Conservation (phyloP, 2,329 filamentous ascomycete genomes). For the Talaromyces sp. region DNA sequence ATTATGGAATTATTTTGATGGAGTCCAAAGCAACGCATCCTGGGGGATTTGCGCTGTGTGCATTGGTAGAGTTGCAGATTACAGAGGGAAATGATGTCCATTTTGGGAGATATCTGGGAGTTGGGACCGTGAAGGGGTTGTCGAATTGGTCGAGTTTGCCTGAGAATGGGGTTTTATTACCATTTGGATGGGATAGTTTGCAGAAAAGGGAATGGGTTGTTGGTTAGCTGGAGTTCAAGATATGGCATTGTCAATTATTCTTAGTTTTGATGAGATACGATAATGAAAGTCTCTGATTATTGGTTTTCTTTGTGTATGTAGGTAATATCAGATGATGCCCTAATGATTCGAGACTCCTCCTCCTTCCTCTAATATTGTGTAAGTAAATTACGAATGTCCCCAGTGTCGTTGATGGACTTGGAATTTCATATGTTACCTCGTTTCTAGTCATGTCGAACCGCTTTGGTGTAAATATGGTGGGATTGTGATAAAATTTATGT, state of each 20-base stretch:
- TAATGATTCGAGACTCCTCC: not conserved
- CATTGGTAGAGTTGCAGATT: not conserved
- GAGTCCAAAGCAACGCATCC: not conserved
- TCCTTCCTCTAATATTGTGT: too few relatives aligned
- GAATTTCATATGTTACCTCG: too few relatives aligned
- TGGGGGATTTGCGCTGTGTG: not conserved
- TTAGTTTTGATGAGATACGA: not conserved
- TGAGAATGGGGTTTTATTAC: not conserved
- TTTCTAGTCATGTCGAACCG: too few relatives aligned
- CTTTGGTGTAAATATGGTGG: too few relatives aligned
- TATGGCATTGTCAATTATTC: not conserved
- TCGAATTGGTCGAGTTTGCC: not conserved
- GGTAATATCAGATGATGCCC: not conserved
- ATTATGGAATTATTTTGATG: conserved; percentile 2
- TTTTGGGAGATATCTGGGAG: conserved; percentile 1
- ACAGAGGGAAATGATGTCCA: not conserved
- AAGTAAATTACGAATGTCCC: too few relatives aligned
- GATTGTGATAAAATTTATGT: too few relatives aligned
- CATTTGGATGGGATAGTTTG: conserved; percentile 1
- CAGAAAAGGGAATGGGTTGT: conserved; percentile 9
- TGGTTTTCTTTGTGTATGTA: not conserved
- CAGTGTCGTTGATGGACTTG: too few relatives aligned
- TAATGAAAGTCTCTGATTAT: not conserved
- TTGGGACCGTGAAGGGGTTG: not conserved
- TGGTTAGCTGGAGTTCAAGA: not conserved